Percentiles rank a stretch among this genome's conserved stretches.
These are phyloP conservation scores for Trametes sp. DNA, from an alignment of 1,284 basidiomycete genomes.

Conservation along the genomic window DNA sequence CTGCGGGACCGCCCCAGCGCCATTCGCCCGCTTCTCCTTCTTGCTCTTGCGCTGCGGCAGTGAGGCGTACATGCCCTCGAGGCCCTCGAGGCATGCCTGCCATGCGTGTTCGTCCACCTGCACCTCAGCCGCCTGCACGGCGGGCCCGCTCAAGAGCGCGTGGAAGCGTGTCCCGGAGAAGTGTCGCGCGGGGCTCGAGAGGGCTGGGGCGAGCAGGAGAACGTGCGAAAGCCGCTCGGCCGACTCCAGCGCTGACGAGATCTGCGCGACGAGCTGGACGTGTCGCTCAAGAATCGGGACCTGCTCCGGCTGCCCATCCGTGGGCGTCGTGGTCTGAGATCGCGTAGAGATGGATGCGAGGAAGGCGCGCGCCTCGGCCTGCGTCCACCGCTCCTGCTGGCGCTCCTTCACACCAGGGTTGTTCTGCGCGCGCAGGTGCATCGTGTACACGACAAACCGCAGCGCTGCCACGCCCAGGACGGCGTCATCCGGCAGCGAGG, in stretches of 20 bases:
- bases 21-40: constrained; percentile 48
- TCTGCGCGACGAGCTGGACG: constrained; percentile 76
- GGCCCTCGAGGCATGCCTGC: constrained; percentile 54
- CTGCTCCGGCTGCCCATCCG: constrained; percentile 11
- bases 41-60: constrained; percentile 44
- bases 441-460: constrained; percentile 63
- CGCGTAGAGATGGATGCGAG: constrained; percentile 51
- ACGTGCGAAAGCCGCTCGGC: constrained; percentile 66
- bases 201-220: constrained; percentile 57
- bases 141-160: constrained; percentile 48
- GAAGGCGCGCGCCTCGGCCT: constrained; percentile 68
- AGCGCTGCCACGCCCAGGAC: constrained; percentile 61
- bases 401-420: constrained; percentile 56
- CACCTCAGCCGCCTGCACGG: constrained; percentile 33
- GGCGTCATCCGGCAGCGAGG: constrained; percentile 51
- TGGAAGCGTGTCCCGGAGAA: constrained; percentile 72
- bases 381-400: constrained; percentile 74
- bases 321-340: too few species aligned
- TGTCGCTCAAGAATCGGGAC: constrained; percentile 60
- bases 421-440: constrained; percentile 59
- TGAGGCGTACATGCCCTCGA: constrained; percentile 58
- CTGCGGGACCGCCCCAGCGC: background rate
- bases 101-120: constrained; percentile 49
- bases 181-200: constrained; percentile 53
- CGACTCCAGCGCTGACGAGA: constrained; percentile 64